Evolutionary conservation across 257 asterid species (phyloP).

Genomic region (Dorcoceras hygrometricum): DNA sequence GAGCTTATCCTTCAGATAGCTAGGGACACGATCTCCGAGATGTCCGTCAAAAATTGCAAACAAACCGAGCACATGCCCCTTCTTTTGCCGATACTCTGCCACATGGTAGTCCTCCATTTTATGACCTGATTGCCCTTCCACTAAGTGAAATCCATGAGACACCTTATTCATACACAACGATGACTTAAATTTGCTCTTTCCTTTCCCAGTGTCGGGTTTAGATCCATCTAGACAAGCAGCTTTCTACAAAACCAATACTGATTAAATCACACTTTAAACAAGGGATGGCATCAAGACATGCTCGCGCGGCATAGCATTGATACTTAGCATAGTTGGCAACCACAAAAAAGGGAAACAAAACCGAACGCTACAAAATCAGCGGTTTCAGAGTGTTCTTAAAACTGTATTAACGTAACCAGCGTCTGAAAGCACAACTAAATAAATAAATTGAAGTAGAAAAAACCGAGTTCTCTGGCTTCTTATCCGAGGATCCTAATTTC

Average conservation of each 20-base stretch:
- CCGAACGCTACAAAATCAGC: no score
- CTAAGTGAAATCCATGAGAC: constrained; percentile 67
- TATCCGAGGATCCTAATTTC: neutral
- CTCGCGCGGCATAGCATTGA: no score
- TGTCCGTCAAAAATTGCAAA: constrained; percentile 81
- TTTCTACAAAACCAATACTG: constrained; percentile 36
- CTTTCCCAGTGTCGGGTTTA: constrained; percentile 67
- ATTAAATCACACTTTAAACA: neutral
- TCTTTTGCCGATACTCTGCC: constrained; percentile 57
- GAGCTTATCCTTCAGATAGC: constrained; percentile 59
- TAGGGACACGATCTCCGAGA: constrained; percentile 72
- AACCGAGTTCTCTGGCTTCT: neutral
- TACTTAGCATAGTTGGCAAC: neutral
- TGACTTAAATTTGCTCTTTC: constrained; percentile 51
- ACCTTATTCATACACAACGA: constrained; percentile 39
- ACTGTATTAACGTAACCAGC: no score
- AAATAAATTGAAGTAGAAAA: neutral
- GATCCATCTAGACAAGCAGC: constrained; percentile 48
- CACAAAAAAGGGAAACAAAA: no score
- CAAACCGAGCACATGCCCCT: constrained; percentile 64
- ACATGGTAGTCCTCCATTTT: constrained; percentile 85
- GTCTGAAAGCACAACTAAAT: no score
- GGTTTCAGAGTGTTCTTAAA: no score
- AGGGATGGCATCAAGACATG: neutral
- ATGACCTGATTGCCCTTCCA: constrained; percentile 76